A percentile compares a stretch with the other conserved stretches of the same genome.
Conservation (phyloP, 345 rosid species). For the Kandelia obovata region DNA sequence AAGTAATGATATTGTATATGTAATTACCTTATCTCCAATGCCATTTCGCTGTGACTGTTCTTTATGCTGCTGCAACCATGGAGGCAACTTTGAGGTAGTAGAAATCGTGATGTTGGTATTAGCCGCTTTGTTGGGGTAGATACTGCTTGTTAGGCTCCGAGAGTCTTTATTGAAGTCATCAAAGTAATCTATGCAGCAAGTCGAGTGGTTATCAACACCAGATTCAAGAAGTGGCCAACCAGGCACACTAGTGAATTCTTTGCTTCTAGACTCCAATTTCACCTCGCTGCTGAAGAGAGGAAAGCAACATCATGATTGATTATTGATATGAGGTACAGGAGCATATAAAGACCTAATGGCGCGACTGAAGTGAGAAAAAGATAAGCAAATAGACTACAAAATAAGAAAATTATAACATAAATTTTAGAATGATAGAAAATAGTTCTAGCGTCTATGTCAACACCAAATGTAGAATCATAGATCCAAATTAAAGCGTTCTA, state of each 20-base stretch:
- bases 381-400: not conserved
- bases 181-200: constrained; percentile 45
- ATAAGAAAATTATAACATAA: not conserved
- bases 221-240: constrained; percentile 36
- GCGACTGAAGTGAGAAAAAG: not conserved
- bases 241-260: constrained; percentile 21
- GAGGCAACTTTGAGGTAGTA: constrained; percentile 52
- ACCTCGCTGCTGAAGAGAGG: constrained; percentile 32
- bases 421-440: not conserved
- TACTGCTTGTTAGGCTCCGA: constrained; percentile 24
- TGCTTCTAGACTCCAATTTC: constrained; percentile 29
- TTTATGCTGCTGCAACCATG: constrained; percentile 79
- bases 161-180: constrained; percentile 46
- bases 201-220: constrained; percentile 22
- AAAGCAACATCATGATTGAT: not conserved
- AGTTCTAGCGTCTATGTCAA: no score
- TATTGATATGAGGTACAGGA: no score
- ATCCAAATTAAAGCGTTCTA: no score
- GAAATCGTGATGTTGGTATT: constrained; percentile 8
- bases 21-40: constrained; percentile 32
- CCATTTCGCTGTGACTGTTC: constrained; percentile 38
- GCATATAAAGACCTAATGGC: no score
- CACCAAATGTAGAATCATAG: no score
- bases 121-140: constrained; percentile 16
- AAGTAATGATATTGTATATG: not conserved